Evolutionary conservation across 2,329 filamentous ascomycete genomes (phyloP).

Genomic region (Dactylellina sp.): DNA sequence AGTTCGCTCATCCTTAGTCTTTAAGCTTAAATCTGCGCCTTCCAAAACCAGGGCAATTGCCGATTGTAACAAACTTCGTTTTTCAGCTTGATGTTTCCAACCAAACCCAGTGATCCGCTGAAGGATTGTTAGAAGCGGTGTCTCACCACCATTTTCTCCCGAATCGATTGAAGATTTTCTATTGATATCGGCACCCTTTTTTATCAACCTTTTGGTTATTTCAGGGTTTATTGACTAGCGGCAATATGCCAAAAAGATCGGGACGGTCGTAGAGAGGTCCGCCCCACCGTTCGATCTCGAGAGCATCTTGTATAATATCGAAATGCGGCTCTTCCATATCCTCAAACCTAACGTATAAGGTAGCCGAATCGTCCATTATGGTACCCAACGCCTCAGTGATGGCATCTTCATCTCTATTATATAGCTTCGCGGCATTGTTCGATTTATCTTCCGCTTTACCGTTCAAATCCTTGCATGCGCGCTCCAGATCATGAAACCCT

Average conservation of each 20-base stretch:
- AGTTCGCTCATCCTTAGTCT: neutral
- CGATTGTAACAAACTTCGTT: neutral
- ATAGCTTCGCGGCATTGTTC: constrained; percentile 17
- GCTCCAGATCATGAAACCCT: neutral
- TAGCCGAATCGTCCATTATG: neutral
- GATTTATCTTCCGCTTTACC: constrained; percentile 25
- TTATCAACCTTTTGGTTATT: constrained; percentile 10
- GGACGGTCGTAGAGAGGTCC: constrained; percentile 12
- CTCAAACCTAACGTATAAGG: neutral
- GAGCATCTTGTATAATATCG: neutral
- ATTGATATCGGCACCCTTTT: constrained; percentile 23
- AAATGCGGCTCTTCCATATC: neutral
- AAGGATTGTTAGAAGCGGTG: neutral
- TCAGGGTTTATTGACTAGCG: constrained; percentile 8
- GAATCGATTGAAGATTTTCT: neutral
- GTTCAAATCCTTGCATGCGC: constrained; percentile 17
- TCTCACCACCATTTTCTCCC: neutral
- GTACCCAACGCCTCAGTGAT: neutral
- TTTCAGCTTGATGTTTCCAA: neutral
- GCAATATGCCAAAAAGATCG: neutral
- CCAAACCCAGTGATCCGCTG: neutral
- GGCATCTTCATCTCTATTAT: neutral
- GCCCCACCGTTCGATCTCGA: neutral
- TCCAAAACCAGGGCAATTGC: neutral
- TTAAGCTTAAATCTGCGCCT: constrained; percentile 12